Evolutionary conservation across 805 yeast genomes (phyloP).

Genomic region (Spathaspora sp.): DNA sequence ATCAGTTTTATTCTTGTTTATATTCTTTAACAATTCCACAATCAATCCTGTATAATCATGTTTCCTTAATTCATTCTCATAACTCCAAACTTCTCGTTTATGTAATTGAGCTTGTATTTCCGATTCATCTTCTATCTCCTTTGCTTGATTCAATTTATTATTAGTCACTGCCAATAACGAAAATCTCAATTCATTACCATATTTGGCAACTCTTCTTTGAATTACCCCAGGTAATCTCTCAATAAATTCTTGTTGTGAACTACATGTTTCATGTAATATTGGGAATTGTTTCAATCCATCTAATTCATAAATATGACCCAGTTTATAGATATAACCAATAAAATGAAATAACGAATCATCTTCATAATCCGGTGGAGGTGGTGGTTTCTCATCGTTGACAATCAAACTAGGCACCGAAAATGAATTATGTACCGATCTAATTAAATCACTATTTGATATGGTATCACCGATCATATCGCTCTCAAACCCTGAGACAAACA

Average conservation of each 20-base stretch:
- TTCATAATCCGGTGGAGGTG: constrained; percentile 25
- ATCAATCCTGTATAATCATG: constrained; percentile 53
- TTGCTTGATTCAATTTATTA: constrained; percentile 41
- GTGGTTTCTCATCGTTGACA: constrained; percentile 37
- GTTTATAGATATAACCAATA: constrained; percentile 46
- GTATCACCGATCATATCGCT: constrained; percentile 58
- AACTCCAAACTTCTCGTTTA: constrained; percentile 50
- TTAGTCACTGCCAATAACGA: constrained; percentile 51
- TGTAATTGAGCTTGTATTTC: constrained; percentile 35
- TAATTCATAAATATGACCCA: constrained; percentile 51
- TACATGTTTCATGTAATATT: constrained; percentile 45
- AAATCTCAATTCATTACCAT: constrained; percentile 51
- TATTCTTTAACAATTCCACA: constrained; percentile 40
- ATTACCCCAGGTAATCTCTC: constrained; percentile 43
- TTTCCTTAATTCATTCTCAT: constrained; percentile 52
- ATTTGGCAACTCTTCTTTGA: constrained; percentile 43
- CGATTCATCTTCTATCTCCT: constrained; percentile 37
- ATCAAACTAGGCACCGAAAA: constrained; percentile 54
- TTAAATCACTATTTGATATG: constrained; percentile 53
- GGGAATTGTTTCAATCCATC: constrained; percentile 61
- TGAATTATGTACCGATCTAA: constrained; percentile 57
- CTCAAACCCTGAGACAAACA: constrained; percentile 52
- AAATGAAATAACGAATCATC: constrained; percentile 59
- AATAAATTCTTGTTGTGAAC: constrained; percentile 37
- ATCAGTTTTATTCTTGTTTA: constrained; percentile 31